Percentiles rank a stretch among this genome's conserved stretches.
These are phyloP conservation scores for Cichorium intybus DNA, from an alignment of 140 eudicot genomes.

Conservation along the genomic window DNA sequence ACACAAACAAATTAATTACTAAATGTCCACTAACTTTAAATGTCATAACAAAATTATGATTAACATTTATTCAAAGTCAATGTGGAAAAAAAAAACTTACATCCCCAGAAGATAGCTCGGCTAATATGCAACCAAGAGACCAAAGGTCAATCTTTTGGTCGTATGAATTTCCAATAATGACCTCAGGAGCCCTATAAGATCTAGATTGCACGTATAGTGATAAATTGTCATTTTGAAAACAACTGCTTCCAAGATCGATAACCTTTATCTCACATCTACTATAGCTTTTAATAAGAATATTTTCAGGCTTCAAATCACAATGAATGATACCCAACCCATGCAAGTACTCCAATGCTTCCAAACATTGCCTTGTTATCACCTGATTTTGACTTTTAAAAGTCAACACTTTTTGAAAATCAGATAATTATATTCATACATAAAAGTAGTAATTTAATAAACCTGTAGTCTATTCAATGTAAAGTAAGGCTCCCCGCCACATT, in stretches of 20 bases:
- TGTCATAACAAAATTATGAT: not conserved
- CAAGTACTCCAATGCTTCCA: constrained; percentile 83
- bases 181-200: constrained; percentile 98
- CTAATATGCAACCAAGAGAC: constrained; percentile 96
- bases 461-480: constrained; percentile 75
- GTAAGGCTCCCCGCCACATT: constrained; percentile 86
- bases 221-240: constrained; percentile 73
- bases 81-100: constrained; percentile 38
- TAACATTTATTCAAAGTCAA: constrained; percentile 2
- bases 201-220: constrained; percentile 92
- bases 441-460: constrained; percentile 38
- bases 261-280: constrained; percentile 88
- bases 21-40: constrained; percentile 9
- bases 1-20: constrained; percentile 9
- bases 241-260: constrained; percentile 98
- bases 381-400: constrained; percentile 34
- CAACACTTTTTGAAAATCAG: constrained; percentile 9
- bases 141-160: constrained; percentile 89
- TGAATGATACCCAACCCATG: constrained; percentile 87
- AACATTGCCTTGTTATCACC: constrained; percentile 79
- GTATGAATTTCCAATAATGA: constrained; percentile 82
- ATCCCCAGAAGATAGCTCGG: constrained; percentile 87
- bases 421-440: not conserved
- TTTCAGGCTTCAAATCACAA: constrained; percentile 97
- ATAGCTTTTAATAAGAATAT: constrained; percentile 86